Conservation (phyloP, 176 grass and related monocot genomes). For the Aegilops sharonensis region DNA sequence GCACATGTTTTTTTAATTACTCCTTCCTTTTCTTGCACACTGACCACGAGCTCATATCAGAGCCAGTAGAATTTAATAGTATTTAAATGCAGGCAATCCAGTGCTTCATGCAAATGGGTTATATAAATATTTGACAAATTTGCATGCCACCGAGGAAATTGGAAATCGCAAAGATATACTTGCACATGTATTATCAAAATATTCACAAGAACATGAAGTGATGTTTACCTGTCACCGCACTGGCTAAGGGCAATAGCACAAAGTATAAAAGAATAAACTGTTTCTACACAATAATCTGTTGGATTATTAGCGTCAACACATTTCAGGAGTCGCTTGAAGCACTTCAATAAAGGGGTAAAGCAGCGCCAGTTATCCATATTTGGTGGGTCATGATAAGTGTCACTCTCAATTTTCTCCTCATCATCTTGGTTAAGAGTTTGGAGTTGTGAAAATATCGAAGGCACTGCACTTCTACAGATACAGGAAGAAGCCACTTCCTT, state of each 20-base stretch:
- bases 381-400: neutral
- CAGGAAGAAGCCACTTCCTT: slow-evolving; percentile 72
- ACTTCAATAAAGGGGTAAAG: slow-evolving; percentile 45
- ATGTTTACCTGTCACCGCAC: slow-evolving; percentile 58
- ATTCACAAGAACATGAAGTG: slow-evolving; percentile 21
- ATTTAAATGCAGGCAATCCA: slow-evolving; percentile 1
- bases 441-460: slow-evolving; percentile 46
- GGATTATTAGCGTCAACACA: slow-evolving; percentile 47
- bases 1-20: neutral
- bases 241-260: slow-evolving; percentile 58
- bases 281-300: slow-evolving; percentile 57
- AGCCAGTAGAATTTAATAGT: slow-evolving; percentile 9
- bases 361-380: slow-evolving; percentile 42
- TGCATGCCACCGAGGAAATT: neutral
- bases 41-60: neutral
- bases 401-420: slow-evolving; percentile 26
- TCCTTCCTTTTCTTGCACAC: neutral
- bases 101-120: slow-evolving; percentile 8
- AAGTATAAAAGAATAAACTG: slow-evolving; percentile 59
- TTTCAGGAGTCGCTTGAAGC: slow-evolving; percentile 41
- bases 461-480: slow-evolving; percentile 45
- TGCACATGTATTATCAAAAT: neutral
- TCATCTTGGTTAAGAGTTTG: slow-evolving; percentile 28
- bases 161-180: neutral
- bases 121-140: neutral